Percentiles rank a stretch among this genome's conserved stretches.
Evolutionary conservation across 2,329 filamentous ascomycete genomes (phyloP).

Genomic region (Pseudophaeomoniella oleicola): DNA sequence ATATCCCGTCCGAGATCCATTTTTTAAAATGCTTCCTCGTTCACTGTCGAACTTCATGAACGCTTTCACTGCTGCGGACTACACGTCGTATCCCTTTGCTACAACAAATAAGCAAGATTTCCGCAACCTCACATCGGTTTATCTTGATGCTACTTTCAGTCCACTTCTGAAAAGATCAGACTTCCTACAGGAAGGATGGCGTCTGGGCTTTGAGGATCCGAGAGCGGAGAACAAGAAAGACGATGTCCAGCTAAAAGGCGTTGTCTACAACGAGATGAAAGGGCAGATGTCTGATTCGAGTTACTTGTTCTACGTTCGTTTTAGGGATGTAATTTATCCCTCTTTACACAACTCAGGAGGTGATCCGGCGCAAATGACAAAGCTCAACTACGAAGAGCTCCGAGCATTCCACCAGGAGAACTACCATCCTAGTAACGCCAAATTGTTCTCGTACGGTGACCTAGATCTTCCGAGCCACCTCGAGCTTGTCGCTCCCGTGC

Average conservation of each 20-base stretch:
- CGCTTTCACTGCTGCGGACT: constrained; percentile 88
- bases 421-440: constrained; percentile 95
- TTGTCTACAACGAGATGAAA: constrained; percentile 99
- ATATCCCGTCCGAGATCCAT: constrained; percentile 96
- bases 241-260: constrained; percentile 73
- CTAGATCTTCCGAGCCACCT: constrained; percentile 76
- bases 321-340: constrained; percentile 88
- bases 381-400: constrained; percentile 81
- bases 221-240: constrained; percentile 28
- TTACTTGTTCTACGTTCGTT: constrained; percentile 90
- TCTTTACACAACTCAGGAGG: constrained; percentile 93
- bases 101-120: constrained; percentile 94
- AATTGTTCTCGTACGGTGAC: constrained; percentile 88
- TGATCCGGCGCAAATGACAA: constrained; percentile 90
- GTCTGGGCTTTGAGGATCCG: constrained; percentile 83
- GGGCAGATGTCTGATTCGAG: constrained; percentile 96
- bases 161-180: constrained; percentile 81
- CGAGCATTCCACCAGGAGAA: constrained; percentile 79
- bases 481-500: constrained; percentile 58
- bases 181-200: constrained; percentile 94
- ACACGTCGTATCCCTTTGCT: constrained; percentile 95
- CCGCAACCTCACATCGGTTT: constrained; percentile 89
- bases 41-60: constrained; percentile 99
- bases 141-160: constrained; percentile 84
- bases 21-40: constrained; percentile 98